These are phyloP conservation scores for Diplodia scrobiculata DNA, from an alignment of 2,329 filamentous ascomycete species.

Conservation along the genomic window DNA sequence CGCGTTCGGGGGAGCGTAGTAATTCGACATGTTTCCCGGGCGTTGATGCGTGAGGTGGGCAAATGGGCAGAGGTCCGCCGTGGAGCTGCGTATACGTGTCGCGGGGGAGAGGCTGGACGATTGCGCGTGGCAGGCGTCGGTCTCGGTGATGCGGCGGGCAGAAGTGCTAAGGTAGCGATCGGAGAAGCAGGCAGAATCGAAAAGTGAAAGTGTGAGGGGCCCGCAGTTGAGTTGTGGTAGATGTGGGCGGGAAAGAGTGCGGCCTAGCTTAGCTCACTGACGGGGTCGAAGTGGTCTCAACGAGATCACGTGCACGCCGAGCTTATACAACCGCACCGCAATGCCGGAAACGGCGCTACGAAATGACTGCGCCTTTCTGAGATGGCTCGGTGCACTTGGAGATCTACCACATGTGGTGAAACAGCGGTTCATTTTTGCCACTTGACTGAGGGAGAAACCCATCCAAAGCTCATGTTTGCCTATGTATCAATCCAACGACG, in stretches of 20 bases:
- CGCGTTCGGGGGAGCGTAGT: slow-evolving; percentile 12
- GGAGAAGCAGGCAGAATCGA: not conserved
- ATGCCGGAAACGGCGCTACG: not conserved
- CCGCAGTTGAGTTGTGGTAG: slow-evolving; percentile 1
- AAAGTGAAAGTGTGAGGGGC: not conserved
- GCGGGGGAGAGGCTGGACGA: slow-evolving; percentile 39
- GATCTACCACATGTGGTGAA: not conserved
- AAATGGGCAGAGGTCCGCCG: slow-evolving; percentile 26
- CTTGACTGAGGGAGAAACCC: not conserved
- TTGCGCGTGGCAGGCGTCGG: not conserved
- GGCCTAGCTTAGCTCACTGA: slow-evolving; percentile 10
- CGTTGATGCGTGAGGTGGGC: slow-evolving; percentile 38
- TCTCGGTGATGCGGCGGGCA: not conserved
- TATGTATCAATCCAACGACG: not conserved
- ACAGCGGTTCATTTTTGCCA: not conserved
- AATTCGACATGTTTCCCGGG: slow-evolving; percentile 21
- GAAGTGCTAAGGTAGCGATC: slow-evolving; percentile 39
- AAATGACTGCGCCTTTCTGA: too few relatives aligned
- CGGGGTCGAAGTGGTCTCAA: slow-evolving; percentile 20
- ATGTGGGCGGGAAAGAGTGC: slow-evolving; percentile 2
- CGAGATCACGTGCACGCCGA: slow-evolving; percentile 9
- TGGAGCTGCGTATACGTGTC: slow-evolving; percentile 48
- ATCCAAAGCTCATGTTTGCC: not conserved
- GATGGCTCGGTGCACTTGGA: too few relatives aligned
- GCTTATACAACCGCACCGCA: slow-evolving; percentile 1